Conservation (phyloP, 2,329 filamentous ascomycete genomes). For the Paecilomyces niveus region DNA sequence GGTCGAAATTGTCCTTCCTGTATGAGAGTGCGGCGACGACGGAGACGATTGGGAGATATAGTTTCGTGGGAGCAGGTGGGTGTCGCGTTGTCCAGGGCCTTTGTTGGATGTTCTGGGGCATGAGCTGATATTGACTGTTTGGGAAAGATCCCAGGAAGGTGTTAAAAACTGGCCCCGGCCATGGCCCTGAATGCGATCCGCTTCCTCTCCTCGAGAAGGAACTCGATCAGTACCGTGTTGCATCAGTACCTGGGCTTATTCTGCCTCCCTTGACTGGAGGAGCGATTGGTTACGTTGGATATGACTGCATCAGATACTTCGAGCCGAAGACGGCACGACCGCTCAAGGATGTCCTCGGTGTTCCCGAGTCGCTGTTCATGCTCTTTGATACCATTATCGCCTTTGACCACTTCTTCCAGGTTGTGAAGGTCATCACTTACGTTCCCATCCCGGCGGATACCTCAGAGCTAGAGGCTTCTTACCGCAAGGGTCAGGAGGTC, state of each 20-base stretch:
- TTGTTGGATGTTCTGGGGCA: neutral
- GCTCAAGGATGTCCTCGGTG: conserved; percentile 78
- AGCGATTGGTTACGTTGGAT: conserved; percentile 92
- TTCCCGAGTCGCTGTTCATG: conserved; percentile 96
- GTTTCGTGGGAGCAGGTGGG: conserved; percentile 77
- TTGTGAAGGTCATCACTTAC: conserved; percentile 91
- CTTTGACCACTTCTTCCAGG: conserved; percentile 89
- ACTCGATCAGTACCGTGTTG: conserved; percentile 69
- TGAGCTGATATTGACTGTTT: neutral
- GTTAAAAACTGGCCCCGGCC: conserved; percentile 77
- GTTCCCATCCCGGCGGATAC: conserved; percentile 59
- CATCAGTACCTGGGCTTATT: conserved; percentile 71
- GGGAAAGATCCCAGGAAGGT: conserved; percentile 60
- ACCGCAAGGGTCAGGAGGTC: conserved; percentile 57
- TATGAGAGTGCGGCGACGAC: conserved; percentile 91
- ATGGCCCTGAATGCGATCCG: conserved; percentile 78
- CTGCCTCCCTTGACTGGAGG: conserved; percentile 85
- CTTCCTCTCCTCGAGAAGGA: conserved; percentile 75
- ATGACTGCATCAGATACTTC: conserved; percentile 96
- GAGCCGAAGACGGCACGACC: conserved; percentile 91
- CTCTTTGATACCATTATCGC: conserved; percentile 90
- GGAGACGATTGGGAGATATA: conserved; percentile 89
- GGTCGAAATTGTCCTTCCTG: conserved; percentile 77
- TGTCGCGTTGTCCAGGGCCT: conserved; percentile 4
- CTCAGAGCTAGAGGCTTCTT: conserved; percentile 58